Percentiles rank a stretch among this genome's conserved stretches.
phyloP scores from a whole-genome alignment of 176 grass and related monocot species.

The Musa acuminata region DNA sequence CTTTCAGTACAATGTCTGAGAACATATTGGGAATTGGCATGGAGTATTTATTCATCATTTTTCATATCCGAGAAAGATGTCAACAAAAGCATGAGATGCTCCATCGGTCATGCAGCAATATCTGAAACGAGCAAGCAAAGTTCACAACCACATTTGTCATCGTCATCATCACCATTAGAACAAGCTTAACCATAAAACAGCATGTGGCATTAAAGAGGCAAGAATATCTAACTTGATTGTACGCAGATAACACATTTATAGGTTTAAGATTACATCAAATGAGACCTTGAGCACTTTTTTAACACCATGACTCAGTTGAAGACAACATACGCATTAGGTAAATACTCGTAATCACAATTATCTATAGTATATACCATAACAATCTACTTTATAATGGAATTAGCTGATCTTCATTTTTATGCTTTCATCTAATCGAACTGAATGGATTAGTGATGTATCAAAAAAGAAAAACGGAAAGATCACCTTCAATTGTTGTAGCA shows the following conservation, averaged over 20 bases:
- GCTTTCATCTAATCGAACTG: background rate
- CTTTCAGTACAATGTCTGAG: background rate
- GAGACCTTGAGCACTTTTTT: background rate
- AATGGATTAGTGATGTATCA: background rate
- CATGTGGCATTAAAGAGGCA: background rate
- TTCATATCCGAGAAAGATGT: background rate
- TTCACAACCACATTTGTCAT: background rate
- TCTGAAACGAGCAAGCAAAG: background rate
- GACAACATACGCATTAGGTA: background rate
- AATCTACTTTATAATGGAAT: background rate
- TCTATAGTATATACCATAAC: background rate
- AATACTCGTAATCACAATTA: background rate
- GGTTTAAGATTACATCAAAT: background rate
- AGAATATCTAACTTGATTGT: background rate
- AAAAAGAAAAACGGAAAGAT: background rate
- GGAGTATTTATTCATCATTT: background rate
- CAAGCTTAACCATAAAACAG: background rate
- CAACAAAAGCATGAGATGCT: background rate
- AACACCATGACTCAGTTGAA: background rate
- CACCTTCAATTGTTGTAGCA: background rate
- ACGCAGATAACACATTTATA: too few relatives aligned
- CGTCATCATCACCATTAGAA: too few relatives aligned
- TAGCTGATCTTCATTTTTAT: background rate
- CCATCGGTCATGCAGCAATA: background rate
- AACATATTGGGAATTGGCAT: background rate